phyloP scores from a whole-genome alignment of 805 yeast species.

The Brettanomyces bruxellensis region DNA sequence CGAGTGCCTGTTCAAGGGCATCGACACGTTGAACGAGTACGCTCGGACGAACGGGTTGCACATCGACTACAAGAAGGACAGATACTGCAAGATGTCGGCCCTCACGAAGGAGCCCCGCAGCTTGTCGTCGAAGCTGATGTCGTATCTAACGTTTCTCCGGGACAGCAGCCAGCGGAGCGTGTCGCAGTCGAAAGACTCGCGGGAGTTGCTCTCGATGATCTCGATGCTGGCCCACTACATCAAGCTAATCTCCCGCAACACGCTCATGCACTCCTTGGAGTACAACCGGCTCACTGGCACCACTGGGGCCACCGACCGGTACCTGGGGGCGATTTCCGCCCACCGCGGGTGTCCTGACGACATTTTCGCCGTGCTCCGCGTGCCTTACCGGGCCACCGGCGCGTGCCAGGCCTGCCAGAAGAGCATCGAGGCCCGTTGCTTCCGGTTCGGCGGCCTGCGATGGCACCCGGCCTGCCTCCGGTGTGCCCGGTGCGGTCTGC shows the following conservation, averaged over 20 bases:
- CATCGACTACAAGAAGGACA: constrained; percentile 11
- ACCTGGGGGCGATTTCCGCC: constrained; percentile 43
- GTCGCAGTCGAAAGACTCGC: constrained; percentile 34
- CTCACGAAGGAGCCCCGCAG: constrained; percentile 66
- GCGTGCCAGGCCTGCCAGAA: constrained; percentile 61
- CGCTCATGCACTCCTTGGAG: constrained; percentile 69
- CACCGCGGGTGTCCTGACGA: constrained; percentile 34
- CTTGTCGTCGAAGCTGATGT: constrained; percentile 82
- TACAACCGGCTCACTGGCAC: constrained; percentile 50
- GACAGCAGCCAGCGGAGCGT: constrained; percentile 35
- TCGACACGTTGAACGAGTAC: constrained; percentile 39
- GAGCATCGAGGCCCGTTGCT: constrained; percentile 81
- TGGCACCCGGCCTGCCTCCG: constrained; percentile 78
- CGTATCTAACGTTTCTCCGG: constrained; percentile 74
- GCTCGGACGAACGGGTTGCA: constrained; percentile 11
- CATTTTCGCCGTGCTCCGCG: constrained; percentile 32
- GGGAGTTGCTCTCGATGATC: constrained; percentile 67
- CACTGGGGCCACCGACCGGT: constrained; percentile 53
- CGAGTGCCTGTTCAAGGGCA: constrained; percentile 67
- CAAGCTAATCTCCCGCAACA: constrained; percentile 73
- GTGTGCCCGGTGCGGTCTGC: constrained; percentile 49
- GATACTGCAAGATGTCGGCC: constrained; percentile 24
- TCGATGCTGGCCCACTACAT: constrained; percentile 90
- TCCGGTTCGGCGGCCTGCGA: constrained; percentile 47
- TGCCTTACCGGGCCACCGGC: constrained; percentile 62